These are phyloP conservation scores for Aspergillus sp. DNA, from an alignment of 2,329 filamentous ascomycete species.

Conservation along the genomic window DNA sequence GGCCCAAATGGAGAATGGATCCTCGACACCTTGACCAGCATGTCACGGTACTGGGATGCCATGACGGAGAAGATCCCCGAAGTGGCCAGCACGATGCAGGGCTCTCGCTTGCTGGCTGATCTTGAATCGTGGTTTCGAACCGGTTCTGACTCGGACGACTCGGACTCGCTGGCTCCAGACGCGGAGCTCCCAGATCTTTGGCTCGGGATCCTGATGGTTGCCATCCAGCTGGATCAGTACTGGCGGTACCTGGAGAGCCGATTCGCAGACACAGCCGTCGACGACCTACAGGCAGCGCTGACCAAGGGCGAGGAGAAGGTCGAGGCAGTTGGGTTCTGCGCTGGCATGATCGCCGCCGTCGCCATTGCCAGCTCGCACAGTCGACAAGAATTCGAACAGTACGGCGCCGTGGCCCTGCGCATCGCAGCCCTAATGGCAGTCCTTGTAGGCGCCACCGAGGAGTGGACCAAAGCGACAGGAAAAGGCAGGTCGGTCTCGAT, in stretches of 20 bases:
- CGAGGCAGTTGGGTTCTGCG: background rate
- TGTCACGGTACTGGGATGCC: background rate
- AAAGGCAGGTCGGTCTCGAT: background rate
- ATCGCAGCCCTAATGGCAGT: background rate
- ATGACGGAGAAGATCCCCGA: background rate
- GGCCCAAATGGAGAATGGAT: background rate
- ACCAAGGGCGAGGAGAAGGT: background rate
- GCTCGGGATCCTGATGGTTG: background rate
- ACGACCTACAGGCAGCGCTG: background rate
- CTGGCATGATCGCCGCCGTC: background rate
- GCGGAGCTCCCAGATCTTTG: background rate
- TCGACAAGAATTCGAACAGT: background rate
- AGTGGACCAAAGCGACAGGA: background rate
- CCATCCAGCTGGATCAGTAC: background rate
- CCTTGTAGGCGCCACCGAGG: background rate
- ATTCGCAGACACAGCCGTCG: background rate
- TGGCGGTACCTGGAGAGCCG: background rate
- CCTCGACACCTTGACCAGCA: background rate
- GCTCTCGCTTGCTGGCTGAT: background rate
- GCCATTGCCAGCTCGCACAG: background rate
- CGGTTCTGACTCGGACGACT: background rate
- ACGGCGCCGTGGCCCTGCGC: background rate
- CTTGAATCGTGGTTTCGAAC: background rate
- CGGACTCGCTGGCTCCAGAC: background rate
- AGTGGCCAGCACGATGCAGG: background rate